Percentiles rank a stretch among this genome's conserved stretches.
These are phyloP conservation scores for Naganishia vishniacii DNA, from an alignment of 768 basidiomycete species.

Conservation along the genomic window DNA sequence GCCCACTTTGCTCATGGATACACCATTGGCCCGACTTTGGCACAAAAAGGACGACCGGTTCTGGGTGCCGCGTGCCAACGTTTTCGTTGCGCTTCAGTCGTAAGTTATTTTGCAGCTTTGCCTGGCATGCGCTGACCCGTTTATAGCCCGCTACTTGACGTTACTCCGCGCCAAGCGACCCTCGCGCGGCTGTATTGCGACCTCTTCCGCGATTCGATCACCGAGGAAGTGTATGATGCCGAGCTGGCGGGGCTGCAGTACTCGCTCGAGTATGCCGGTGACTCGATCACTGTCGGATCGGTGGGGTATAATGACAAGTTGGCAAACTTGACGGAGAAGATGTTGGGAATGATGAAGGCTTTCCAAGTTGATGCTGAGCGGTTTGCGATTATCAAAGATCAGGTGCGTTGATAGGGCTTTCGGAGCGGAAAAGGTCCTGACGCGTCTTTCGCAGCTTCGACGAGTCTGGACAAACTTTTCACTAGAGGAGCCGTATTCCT, in stretches of 20 bases:
- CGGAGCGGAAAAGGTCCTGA: conserved; percentile 15
- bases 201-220: conserved; percentile 78
- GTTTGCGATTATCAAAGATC: conserved; percentile 75
- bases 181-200: conserved; percentile 79
- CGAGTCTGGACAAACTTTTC: conserved; percentile 80
- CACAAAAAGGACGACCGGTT: conserved; percentile 96
- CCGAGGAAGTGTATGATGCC: conserved; percentile 87
- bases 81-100: conserved; percentile 55
- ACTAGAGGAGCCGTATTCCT: conserved; percentile 71
- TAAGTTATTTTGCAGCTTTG: conserved; percentile 22
- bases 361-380: conserved; percentile 65
- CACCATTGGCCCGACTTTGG: conserved; percentile 71
- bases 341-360: conserved; percentile 64
- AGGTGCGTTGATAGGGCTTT: conserved; percentile 53
- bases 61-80: conserved; percentile 84
- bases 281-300: conserved; percentile 64
- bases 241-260: conserved; percentile 83
- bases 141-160: conserved; percentile 48
- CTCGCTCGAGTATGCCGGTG: conserved; percentile 58
- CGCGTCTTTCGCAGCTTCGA: conserved; percentile 55
- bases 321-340: conserved; percentile 62
- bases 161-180: conserved; percentile 63
- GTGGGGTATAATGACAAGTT: conserved; percentile 90
- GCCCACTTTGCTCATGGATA: conserved; percentile 71
- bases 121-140: conserved; percentile 1